Base-by-base conservation (phyloP, 257 asterid genomes). In the Plantago major region DNA sequence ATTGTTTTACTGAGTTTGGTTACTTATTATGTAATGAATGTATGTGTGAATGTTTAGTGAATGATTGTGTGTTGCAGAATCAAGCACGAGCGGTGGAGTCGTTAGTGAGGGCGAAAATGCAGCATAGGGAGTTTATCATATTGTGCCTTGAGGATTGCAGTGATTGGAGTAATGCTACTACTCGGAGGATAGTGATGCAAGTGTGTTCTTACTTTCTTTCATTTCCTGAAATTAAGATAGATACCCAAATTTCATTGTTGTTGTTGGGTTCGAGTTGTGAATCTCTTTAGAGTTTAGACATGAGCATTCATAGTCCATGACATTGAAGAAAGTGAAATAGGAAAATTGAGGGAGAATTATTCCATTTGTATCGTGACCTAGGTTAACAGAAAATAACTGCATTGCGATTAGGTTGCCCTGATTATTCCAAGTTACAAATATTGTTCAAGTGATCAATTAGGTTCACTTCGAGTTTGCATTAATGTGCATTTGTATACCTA, bases 31-130 rank as follows among this genome's bases (percentile, higher is more conserved):
- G 58, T 53, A 67, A 59, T 42, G 64, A 13, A 13, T 10, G 16
- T 43, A 46, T 55, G 70, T 73, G 68, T 71, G 42, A 60, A n/a
- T n/a, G n/a, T n/a, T 63, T 70, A 74, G 66, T 19, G 17, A 22
- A 6, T 60, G 33, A 19, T 19, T 46, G 19, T 22, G 37, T 63
- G 62, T 67, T 55, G 72, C 82, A 91, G 96, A 79, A 76, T 57
- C 98, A 88, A 82, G 98, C 98, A 54, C 96, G 95, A 66, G 92
- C 96, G 2, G 96, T 84, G 65, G 98, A 91, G 74, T 79, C 95
- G 50, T 76, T 91, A 38, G 96, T 91, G 69, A 84, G 98, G 67
- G 87, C 95, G 11, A 91, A 88, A 77, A 91, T 91, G 96, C 98
- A 88, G 81, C 96, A 91, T 64, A 91, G 83, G 58, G 98, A 91